Percentiles rank a stretch among this genome's conserved stretches.
Conservation (phyloP, 768 basidiomycete species). For the Amanita rimosa region DNA sequence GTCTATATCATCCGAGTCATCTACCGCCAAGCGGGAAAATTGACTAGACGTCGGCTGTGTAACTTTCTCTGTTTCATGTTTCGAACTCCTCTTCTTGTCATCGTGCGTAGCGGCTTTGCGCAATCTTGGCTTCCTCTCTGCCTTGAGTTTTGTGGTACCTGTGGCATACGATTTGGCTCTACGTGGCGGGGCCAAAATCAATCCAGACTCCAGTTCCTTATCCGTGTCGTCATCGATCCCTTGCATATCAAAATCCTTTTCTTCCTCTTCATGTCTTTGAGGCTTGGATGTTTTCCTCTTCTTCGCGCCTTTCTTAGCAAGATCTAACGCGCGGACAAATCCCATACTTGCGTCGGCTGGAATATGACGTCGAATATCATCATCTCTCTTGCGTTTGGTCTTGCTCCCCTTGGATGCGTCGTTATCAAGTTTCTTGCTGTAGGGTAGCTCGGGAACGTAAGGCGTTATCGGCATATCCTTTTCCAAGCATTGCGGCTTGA, state of each 20-base stretch:
- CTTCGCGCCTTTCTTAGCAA: constrained; percentile 40
- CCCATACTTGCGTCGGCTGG: constrained; percentile 60
- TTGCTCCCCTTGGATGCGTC: constrained; percentile 19
- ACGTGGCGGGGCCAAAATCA: constrained; percentile 28
- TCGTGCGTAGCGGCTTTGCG: constrained; percentile 32
- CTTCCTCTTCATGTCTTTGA: constrained; percentile 5
- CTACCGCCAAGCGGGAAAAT: constrained; percentile 31
- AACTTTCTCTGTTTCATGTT: constrained; percentile 5
- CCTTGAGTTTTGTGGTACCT: constrained; percentile 16
- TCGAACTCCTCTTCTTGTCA: constrained; percentile 6
- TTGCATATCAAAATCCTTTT: constrained; percentile 36
- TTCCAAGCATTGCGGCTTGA: constrained; percentile 70
- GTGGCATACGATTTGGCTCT: constrained; percentile 38
- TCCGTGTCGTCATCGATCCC: constrained; percentile 62
- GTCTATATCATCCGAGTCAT: constrained; percentile 47
- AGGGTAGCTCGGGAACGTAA: constrained; percentile 42
- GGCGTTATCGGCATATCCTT: constrained; percentile 75
- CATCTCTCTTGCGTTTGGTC: constrained; percentile 62
- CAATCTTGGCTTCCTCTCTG: constrained; percentile 21
- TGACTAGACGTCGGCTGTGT: constrained; percentile 23
- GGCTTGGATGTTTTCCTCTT: constrained; percentile 34
- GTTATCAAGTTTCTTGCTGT: constrained; percentile 23
- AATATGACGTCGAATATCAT: constrained; percentile 57
- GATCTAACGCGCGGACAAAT: constrained; percentile 59
- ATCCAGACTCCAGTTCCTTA: constrained; percentile 49